phyloP scores from a whole-genome alignment of 2,329 filamentous ascomycete species.

The Beauveria medogensis region DNA sequence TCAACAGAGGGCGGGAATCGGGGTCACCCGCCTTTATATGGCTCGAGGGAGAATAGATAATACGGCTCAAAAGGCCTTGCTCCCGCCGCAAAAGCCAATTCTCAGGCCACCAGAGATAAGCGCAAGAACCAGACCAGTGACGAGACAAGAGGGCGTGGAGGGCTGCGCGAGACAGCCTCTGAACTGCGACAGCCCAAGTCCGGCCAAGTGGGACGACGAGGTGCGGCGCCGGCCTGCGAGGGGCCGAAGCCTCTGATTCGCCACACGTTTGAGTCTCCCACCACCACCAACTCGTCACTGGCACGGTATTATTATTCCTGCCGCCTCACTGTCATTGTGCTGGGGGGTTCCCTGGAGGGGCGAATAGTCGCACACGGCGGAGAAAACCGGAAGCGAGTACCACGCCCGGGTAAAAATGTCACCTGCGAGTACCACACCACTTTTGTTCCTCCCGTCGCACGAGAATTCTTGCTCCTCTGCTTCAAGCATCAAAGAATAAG shows the following conservation, averaged over 20 bases:
- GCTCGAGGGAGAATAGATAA: not conserved
- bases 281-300: not conserved
- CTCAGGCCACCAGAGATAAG: slow-evolving; percentile 12
- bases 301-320: not conserved
- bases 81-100: not conserved
- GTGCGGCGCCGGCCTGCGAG: not conserved
- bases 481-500: not conserved
- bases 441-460: not conserved
- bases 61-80: not conserved
- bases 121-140: not conserved
- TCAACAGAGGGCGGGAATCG: not conserved
- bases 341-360: not conserved
- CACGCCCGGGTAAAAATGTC: not conserved
- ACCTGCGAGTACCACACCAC: slow-evolving; percentile 8
- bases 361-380: not conserved
- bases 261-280: not conserved
- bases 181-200: not conserved
- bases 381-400: slow-evolving; percentile 8
- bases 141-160: not conserved
- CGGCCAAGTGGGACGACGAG: not conserved
- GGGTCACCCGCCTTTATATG: slow-evolving; percentile 6
- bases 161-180: not conserved
- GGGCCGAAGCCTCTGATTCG: slow-evolving; percentile 4
- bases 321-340: slow-evolving; percentile 3
- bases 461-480: not conserved